Base-by-base conservation (phyloP, 192 early-diverging fungal species). In the Backusella psychrophila region DNA sequence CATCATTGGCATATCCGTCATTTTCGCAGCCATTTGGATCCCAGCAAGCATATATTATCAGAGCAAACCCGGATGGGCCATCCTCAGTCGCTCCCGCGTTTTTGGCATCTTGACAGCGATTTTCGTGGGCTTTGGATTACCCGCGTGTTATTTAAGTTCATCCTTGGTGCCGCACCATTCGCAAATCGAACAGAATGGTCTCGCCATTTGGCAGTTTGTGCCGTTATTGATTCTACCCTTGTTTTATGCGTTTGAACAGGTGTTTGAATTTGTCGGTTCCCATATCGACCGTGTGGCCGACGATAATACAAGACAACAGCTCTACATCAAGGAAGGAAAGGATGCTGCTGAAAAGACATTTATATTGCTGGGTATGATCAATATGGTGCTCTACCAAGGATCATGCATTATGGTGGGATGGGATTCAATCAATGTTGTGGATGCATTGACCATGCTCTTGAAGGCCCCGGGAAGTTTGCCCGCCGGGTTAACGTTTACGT, bases 361-460 rank as follows among this genome's bases (percentile, higher is more conserved):
- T 26, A 7, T 79, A 34, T 36, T 79, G 4, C 39, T 79, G 41
- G 78, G 73, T 56, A 39, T 69, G 0, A 15, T 71, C 0, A 74
- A 74, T 34, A 67, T 79, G 17, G 4, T 79, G 2, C n/a, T 71
- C 4, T 79, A 79, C 35, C 69, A 46, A 33, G 56, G 33, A 11
- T 6, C 73, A 17, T 71, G 41, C 35, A 3, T 75, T 0, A 11
- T 35, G 17, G 2, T 59, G 1, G 15, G 11, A 26, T 56, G 21
- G 38, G 14, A 26, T 34, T 67, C 73, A 6, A 46, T 79, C 31
- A 41, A 70, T 8, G 6, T 75, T 31, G 26, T 31, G 19, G 73
- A 74, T 46, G 21, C 73, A 15, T 29, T 79, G 15, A 15, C 70
- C 3, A 68, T 74, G 46, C 17, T 79, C 3, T 8, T 79, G 1